Evolutionary conservation across 345 rosid genomes (phyloP), one percentile per base, ranked within the genome.

Genomic region (Euphorbia pulcherrima): DNA sequence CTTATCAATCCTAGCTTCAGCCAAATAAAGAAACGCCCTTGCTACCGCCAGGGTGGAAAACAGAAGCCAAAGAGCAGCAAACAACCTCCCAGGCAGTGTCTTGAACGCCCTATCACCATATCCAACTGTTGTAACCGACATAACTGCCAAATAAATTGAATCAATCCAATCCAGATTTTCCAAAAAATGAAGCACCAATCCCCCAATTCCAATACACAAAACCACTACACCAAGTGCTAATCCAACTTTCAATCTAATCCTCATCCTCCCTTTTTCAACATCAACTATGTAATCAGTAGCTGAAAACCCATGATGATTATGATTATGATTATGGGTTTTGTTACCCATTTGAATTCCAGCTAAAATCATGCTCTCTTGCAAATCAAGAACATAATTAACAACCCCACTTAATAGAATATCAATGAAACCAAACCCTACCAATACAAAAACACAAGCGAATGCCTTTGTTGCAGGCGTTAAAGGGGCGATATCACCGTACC

Each of bases 81-180:
- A 84, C 46, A 78, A n/a, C 55, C 87, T 71, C 12, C 90, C 90
- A 1, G 66, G 14, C 68, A 77, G 27, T 1, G 87, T 75, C 64
- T 68, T 74, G 44, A 84, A 84, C 14, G 82, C 79, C 72, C 75
- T 69, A 57, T 86, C 90, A 0, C 88, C 90, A 14, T 84, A 86
- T 47, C 88, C 88, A 24, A 86, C 88, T 2, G 90, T 86, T 0
- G 87, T 77, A 26, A 86, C 88, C 6, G 90, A 84, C 78, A 82
- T 84, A 27, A 84, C 86, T 8, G 88, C 81, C 63, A 81, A 70
- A 69, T 86, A 84, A 52, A 84, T 71, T 1, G 90, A 81, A 71
- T 86, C 88, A 65, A 76, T 51, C 76, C 80, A 75, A 44, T 68
- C 82, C 9, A 84, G 60, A 41, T 61, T 7, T 77, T 86, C 87